Base-by-base conservation (phyloP, 495 filamentous ascomycete genomes). In the Podospora anserina region DNA sequence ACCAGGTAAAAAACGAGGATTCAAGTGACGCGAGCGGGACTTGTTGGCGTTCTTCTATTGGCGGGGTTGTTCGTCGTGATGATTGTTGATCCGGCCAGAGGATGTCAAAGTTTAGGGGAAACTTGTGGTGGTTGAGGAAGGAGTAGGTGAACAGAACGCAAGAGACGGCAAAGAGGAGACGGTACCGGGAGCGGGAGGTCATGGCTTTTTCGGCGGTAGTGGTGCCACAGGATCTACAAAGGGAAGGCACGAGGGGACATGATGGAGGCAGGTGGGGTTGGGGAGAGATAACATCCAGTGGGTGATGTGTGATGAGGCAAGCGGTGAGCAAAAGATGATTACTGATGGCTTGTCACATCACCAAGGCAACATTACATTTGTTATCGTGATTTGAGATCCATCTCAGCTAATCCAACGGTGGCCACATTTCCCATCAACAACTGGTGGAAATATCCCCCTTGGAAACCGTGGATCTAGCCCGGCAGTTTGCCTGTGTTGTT, bases 1-100 rank as follows among this genome's bases (percentile, higher is more conserved):
- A 64, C 74, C 74, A 76, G 1, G 30, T 59, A 28, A 68, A 69
- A 53, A 74, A 69, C 4, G 72, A 68, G 28, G 13, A 32, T 16
- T 70, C 57, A 4, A 68, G 63, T 2, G 44, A 60, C 9, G 44
- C 30, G 1, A 61, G 49, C 9, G 73, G 71, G 19, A 69, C 63
- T 49, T 72, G 65, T 13, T 63, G 61, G 53, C 28, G 59, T 63
- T 49, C 11, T 58, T 28, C 30, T 34, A 55, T 4, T 28, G 32
- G 28, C 19, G 28, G 39, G 57, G 18, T 4, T 59, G 3, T 9
- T 56, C 61, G 5, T 53, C 26, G 53, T 63, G 19, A 54, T 63
- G 39, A 60, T 27, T 39, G 19, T 6, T 27, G 27, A 18, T 6
- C 27, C 5, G 60, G 18, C 30, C 18, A n/a, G 23, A 62, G 60